Conservation (phyloP, 2,329 filamentous ascomycete genomes). For the Stemphylium beticola region DNA sequence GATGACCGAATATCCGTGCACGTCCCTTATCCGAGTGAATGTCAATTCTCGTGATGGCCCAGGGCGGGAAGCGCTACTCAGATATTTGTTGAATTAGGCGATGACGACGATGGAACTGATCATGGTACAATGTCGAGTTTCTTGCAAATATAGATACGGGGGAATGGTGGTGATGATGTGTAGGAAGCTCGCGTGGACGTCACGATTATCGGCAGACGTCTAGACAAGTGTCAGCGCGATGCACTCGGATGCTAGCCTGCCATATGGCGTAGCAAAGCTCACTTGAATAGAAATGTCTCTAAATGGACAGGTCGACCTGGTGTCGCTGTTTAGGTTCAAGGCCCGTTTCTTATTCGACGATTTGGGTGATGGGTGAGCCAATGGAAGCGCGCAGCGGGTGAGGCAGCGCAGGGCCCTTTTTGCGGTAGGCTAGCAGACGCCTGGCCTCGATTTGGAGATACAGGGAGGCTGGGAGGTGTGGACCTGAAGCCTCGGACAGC, state of each 20-base stretch:
- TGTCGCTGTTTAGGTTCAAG: conserved; percentile 33
- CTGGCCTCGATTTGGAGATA: conserved; percentile 40
- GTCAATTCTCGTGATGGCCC: conserved; percentile 40
- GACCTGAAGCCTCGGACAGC: conserved; percentile 42
- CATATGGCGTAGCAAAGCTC: conserved; percentile 31
- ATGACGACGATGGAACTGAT: conserved; percentile 23
- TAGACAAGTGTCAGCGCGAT: conserved; percentile 36
- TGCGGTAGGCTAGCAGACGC: conserved; percentile 44
- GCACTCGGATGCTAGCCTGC: conserved; percentile 15
- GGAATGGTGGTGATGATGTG: conserved; percentile 25
- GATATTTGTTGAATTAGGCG: conserved; percentile 41
- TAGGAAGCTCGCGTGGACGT: conserved; percentile 26
- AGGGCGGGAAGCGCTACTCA: conserved; percentile 33
- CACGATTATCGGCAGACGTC: conserved; percentile 27
- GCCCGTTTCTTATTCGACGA: conserved; percentile 44
- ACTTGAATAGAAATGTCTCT: conserved; percentile 38
- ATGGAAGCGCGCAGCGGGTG: conserved; percentile 38
- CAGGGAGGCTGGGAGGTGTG: conserved; percentile 41
- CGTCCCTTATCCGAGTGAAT: conserved; percentile 38
- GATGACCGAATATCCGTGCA: conserved; percentile 30
- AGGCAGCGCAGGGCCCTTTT: conserved; percentile 40
- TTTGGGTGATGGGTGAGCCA: conserved; percentile 34
- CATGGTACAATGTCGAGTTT: conserved; percentile 29
- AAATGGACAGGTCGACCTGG: conserved; percentile 39
- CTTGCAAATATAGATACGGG: conserved; percentile 7